Evolutionary conservation across 345 rosid species (phyloP).

Genomic region (Psidium friedrichsthalianum): DNA sequence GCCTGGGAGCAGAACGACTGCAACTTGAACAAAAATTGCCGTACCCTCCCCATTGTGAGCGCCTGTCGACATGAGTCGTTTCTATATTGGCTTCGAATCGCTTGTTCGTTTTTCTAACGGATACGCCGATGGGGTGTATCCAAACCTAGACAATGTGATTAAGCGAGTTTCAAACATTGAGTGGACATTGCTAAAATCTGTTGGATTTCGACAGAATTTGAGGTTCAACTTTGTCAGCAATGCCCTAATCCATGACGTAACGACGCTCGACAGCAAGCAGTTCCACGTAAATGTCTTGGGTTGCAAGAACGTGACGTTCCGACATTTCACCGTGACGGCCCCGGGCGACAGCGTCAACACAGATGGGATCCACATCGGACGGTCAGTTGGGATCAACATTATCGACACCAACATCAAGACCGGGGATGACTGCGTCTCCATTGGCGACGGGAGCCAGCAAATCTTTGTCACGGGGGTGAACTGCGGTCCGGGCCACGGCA

Average conservation of each 20-base stretch:
- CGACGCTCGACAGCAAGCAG: slow-evolving; percentile 29
- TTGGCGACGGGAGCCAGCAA: slow-evolving; percentile 32
- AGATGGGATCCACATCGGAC: slow-evolving; percentile 56
- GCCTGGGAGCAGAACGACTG: slow-evolving; percentile 30
- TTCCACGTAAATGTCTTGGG: slow-evolving; percentile 39
- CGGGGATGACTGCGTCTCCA: slow-evolving; percentile 55
- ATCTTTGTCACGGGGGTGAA: slow-evolving; percentile 11
- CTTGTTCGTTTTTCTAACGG: neutral
- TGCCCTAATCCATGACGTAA: slow-evolving; percentile 14
- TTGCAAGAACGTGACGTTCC: slow-evolving; percentile 20
- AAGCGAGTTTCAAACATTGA: neutral
- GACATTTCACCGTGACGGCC: slow-evolving; percentile 16
- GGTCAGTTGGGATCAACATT: slow-evolving; percentile 17
- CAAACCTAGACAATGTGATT: neutral
- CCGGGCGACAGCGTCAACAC: slow-evolving; percentile 40
- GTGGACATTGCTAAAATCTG: neutral
- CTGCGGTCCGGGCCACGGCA: slow-evolving; percentile 72
- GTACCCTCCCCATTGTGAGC: slow-evolving; percentile 27
- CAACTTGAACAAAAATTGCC: slow-evolving; percentile 15
- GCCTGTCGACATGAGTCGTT: neutral
- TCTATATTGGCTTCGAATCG: neutral
- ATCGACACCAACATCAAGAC: slow-evolving; percentile 21
- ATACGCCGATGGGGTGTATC: neutral
- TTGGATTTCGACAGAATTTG: slow-evolving; percentile 20
- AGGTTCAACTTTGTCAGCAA: slow-evolving; percentile 27